phyloP scores from a whole-genome alignment of 2,329 filamentous ascomycete species.

The Aspergillus jensenii region DNA sequence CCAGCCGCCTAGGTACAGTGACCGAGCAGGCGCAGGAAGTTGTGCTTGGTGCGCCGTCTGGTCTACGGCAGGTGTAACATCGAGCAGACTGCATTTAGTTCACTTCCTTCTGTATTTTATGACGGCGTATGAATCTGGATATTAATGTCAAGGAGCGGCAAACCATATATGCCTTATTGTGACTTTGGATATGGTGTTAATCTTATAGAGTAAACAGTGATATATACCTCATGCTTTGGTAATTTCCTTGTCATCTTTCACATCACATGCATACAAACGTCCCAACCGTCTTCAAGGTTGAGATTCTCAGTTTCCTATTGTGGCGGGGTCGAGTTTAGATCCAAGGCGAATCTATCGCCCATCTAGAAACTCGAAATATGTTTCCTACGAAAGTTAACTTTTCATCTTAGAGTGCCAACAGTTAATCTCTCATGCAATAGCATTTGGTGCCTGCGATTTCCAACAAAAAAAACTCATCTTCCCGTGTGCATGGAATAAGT shows the following conservation, averaged over 20 bases:
- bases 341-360: background rate
- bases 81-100: conserved; percentile 1
- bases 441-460: background rate
- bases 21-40: conserved; percentile 63
- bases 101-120: conserved; percentile 11
- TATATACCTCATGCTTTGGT: background rate
- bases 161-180: background rate
- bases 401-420: background rate
- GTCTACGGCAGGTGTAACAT: conserved; percentile 28
- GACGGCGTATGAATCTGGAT: conserved; percentile 5
- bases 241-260: background rate
- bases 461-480: background rate
- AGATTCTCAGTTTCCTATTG: background rate
- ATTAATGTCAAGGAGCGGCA: background rate
- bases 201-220: background rate
- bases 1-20: conserved; percentile 58
- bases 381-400: background rate
- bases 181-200: conserved; percentile 1
- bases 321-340: background rate
- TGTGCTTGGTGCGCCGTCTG: conserved; percentile 44
- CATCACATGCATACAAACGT: background rate
- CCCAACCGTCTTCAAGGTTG: background rate
- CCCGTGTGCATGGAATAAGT: background rate
- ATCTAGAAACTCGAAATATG: background rate
- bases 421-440: background rate